These are phyloP conservation scores for Elsinoe fawcettii DNA, from an alignment of 2,329 filamentous ascomycete genomes.

Conservation along the genomic window DNA sequence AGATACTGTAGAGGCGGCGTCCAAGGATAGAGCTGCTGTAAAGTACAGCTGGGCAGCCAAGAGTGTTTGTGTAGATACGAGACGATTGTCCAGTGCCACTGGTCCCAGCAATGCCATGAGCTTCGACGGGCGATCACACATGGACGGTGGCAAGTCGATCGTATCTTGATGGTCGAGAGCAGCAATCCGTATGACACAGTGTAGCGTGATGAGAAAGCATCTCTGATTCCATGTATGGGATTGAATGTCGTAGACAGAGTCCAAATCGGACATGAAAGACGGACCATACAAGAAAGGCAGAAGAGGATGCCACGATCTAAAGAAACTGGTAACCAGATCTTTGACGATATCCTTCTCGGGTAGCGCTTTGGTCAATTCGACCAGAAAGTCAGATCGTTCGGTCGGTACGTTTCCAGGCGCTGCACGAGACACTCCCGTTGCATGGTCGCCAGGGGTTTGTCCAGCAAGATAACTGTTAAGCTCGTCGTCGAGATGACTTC, in stretches of 20 bases:
- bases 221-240: slow-evolving; percentile 21
- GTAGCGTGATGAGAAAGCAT: slow-evolving; percentile 36
- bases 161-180: slow-evolving; percentile 29
- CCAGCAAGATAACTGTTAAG: not conserved
- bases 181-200: slow-evolving; percentile 46
- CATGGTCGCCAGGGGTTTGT: not conserved
- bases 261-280: slow-evolving; percentile 40
- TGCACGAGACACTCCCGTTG: not conserved
- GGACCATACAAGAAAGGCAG: slow-evolving; percentile 48
- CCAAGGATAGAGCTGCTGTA: slow-evolving; percentile 41
- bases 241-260: slow-evolving; percentile 36
- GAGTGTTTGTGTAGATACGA: slow-evolving; percentile 42
- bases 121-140: slow-evolving; percentile 29
- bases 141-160: slow-evolving; percentile 23
- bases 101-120: slow-evolving; percentile 34
- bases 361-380: slow-evolving; percentile 19
- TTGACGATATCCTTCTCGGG: slow-evolving; percentile 31
- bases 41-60: slow-evolving; percentile 44
- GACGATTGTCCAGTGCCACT: slow-evolving; percentile 37
- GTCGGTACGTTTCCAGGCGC: not conserved
- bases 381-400: not conserved
- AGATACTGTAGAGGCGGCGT: slow-evolving; percentile 42
- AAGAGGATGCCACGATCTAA: slow-evolving; percentile 46
- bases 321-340: slow-evolving; percentile 42
- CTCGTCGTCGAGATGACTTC: slow-evolving; percentile 7